Conservation (phyloP, 805 yeast genomes). For the Brettanomyces nanus region DNA sequence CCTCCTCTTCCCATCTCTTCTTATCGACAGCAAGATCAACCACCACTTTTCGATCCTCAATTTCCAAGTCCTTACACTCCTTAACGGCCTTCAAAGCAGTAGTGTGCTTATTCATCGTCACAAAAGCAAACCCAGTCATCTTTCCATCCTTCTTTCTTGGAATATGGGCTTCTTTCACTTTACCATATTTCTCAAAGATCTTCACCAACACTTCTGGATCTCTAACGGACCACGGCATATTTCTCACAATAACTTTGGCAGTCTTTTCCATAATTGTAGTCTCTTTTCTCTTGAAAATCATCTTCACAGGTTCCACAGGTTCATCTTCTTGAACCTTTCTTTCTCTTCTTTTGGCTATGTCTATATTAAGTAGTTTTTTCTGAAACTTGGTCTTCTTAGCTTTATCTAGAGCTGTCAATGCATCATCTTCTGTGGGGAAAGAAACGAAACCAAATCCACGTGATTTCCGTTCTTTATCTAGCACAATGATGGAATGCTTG, state of each 20-base stretch:
- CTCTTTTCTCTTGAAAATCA: slow-evolving; percentile 6
- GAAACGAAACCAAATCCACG: slow-evolving; percentile 96
- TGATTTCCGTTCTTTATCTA: slow-evolving; percentile 65
- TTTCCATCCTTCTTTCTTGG: slow-evolving; percentile 84
- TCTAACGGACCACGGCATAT: slow-evolving; percentile 93
- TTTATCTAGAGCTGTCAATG: slow-evolving; percentile 61
- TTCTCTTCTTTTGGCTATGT: slow-evolving; percentile 87
- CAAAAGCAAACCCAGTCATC: slow-evolving; percentile 93
- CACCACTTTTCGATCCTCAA: slow-evolving; percentile 85
- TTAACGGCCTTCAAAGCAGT: slow-evolving; percentile 80
- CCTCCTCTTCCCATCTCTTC: slow-evolving; percentile 64
- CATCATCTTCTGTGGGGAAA: slow-evolving; percentile 79
- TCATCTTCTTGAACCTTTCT: slow-evolving; percentile 34
- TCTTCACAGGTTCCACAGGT: background rate
- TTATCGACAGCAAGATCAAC: slow-evolving; percentile 92
- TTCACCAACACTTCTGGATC: slow-evolving; percentile 64
- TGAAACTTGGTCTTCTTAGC: slow-evolving; percentile 61
- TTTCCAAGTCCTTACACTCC: slow-evolving; percentile 63
- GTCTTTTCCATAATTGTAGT: slow-evolving; percentile 37
- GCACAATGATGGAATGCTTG: slow-evolving; percentile 88
- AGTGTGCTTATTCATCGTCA: slow-evolving; percentile 72
- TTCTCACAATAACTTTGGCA: slow-evolving; percentile 82
- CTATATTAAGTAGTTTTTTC: slow-evolving; percentile 62
- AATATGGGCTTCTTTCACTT: slow-evolving; percentile 79
- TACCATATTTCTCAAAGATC: slow-evolving; percentile 69